Conservation (phyloP, 176 grass and related monocot species). For the Oryza nivara region DNA sequence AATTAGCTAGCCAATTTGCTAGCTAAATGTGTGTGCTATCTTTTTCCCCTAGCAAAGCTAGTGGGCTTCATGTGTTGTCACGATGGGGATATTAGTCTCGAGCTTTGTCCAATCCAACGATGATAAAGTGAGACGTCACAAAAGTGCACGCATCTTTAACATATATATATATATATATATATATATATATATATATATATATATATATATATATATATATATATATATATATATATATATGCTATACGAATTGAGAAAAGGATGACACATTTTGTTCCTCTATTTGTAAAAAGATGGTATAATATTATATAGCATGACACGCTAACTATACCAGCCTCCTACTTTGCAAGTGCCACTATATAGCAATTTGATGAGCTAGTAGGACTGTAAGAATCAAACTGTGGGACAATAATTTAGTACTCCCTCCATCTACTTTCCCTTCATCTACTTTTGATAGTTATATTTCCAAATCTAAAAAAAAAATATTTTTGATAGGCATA, state of each 20-base stretch:
- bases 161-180: neutral
- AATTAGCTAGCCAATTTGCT: slow-evolving; percentile 1
- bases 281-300: neutral
- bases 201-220: neutral
- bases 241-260: slow-evolving; percentile 23
- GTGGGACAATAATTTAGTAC: neutral
- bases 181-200: neutral
- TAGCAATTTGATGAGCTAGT: neutral
- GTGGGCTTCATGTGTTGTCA: slow-evolving; percentile 47
- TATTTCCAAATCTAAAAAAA: too few relatives aligned
- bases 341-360: neutral
- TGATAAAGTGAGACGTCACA: slow-evolving; percentile 60
- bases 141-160: slow-evolving; percentile 36
- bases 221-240: neutral
- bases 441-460: too few relatives aligned
- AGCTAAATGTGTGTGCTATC: slow-evolving; percentile 24
- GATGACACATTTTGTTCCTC: slow-evolving; percentile 7
- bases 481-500: too few relatives aligned
- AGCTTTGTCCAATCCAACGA: slow-evolving; percentile 48
- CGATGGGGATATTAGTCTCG: slow-evolving; percentile 36
- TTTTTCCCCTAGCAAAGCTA: slow-evolving; percentile 15
- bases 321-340: neutral
- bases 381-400: neutral
- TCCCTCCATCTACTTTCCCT: too few relatives aligned
- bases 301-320: neutral